Conservation (phyloP, 2,329 filamentous ascomycete genomes). For the Pseudogymnoascus sp. region DNA sequence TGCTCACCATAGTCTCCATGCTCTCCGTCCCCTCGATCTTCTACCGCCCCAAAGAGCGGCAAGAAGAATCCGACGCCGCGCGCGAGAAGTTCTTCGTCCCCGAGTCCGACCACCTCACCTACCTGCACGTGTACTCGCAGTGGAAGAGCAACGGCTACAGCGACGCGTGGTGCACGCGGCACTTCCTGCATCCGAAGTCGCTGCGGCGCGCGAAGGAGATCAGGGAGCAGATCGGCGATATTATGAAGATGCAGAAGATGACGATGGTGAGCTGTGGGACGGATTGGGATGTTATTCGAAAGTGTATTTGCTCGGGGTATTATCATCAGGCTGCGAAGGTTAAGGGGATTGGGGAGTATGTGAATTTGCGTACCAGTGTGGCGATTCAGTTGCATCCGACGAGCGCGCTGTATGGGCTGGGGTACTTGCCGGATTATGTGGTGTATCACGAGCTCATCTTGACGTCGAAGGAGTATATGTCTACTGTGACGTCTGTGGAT, state of each 20-base stretch:
- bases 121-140: constrained; percentile 90
- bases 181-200: constrained; percentile 94
- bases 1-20: constrained; percentile 98
- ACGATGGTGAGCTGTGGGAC: constrained; percentile 79
- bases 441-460: constrained; percentile 97
- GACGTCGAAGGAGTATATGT: constrained; percentile 97
- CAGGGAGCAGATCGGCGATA: constrained; percentile 84
- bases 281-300: constrained; percentile 92
- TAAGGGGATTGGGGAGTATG: constrained; percentile 94
- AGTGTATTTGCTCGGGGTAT: constrained; percentile 95
- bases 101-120: constrained; percentile 92
- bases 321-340: constrained; percentile 96
- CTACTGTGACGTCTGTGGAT: constrained; percentile 90
- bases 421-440: constrained; percentile 92
- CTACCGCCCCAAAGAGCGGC: constrained; percentile 91
- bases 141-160: constrained; percentile 88
- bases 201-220: constrained; percentile 89
- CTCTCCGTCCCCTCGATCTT: constrained; percentile 94
- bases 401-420: constrained; percentile 82
- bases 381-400: constrained; percentile 93
- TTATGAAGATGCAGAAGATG: constrained; percentile 94
- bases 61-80: constrained; percentile 92
- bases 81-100: constrained; percentile 98
- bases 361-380: constrained; percentile 91
- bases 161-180: constrained; percentile 85